Evolutionary conservation across 148 eudicot genomes (phyloP).

Genomic region (Diospyros lotus): DNA sequence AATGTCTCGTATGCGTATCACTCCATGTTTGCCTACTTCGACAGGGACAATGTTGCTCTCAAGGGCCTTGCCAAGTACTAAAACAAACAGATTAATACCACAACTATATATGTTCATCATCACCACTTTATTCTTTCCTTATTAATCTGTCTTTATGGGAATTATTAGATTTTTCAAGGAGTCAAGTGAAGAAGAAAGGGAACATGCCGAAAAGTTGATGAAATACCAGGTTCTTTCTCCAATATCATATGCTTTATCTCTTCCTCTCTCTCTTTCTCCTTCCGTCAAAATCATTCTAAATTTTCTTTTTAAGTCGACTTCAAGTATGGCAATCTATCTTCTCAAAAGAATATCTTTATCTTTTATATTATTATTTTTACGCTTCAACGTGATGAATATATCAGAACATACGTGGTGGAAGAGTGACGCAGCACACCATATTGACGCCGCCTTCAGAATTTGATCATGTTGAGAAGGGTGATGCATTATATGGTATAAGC

Average conservation of each 20-base stretch:
- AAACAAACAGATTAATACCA: background rate
- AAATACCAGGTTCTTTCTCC: conserved; percentile 58
- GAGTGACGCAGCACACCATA: conserved; percentile 54
- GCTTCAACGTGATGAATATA: background rate
- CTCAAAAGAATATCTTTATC: background rate
- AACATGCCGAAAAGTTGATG: conserved; percentile 83
- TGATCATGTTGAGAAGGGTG: conserved; percentile 74
- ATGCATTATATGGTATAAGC: conserved; percentile 63
- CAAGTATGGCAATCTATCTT: background rate
- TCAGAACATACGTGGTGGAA: conserved; percentile 84
- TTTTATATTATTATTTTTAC: background rate
- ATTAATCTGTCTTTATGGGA: background rate
- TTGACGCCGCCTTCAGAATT: conserved; percentile 55
- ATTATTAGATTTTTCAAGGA: conserved; percentile 66
- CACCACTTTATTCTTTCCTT: background rate
- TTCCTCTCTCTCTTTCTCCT: too few relatives aligned
- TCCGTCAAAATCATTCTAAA: background rate
- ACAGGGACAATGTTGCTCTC: conserved; percentile 83
- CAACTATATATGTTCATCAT: too few relatives aligned
- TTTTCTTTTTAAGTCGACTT: too few relatives aligned
- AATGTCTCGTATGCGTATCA: conserved; percentile 85
- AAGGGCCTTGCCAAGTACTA: conserved; percentile 83
- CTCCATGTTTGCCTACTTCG: conserved; percentile 74
- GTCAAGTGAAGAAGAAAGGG: conserved; percentile 86
- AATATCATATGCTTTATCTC: background rate